These are phyloP conservation scores for Boletellus emodensis DNA, from an alignment of 768 basidiomycete species.

Conservation along the genomic window DNA sequence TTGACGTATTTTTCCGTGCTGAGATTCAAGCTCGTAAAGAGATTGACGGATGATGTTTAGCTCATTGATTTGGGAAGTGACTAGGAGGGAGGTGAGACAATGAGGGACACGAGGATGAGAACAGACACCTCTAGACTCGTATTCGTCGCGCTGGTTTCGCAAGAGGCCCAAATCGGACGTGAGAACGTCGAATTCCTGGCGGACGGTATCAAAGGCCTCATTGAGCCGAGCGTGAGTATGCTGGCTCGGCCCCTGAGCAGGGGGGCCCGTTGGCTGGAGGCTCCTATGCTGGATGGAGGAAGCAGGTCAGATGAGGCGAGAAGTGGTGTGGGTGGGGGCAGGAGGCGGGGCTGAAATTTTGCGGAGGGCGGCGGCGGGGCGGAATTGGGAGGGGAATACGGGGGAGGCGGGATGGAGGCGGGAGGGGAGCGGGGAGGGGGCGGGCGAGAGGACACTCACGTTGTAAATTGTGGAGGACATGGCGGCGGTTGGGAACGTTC, in stretches of 20 bases:
- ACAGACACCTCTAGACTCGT: conserved; percentile 73
- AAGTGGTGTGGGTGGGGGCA: background rate
- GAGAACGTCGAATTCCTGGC: conserved; percentile 80
- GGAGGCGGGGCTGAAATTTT: conserved; percentile 24
- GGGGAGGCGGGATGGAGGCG: background rate
- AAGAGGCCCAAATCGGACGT: conserved; percentile 61
- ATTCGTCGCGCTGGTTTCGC: conserved; percentile 82
- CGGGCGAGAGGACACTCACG: conserved; percentile 23
- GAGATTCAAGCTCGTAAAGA: conserved; percentile 87
- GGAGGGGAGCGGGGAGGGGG: background rate
- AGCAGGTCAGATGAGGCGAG: conserved; percentile 16
- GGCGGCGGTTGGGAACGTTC: conserved; percentile 34
- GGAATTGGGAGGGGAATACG: background rate
- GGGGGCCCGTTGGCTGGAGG: conserved; percentile 51
- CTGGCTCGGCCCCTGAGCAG: conserved; percentile 38
- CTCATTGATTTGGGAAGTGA: conserved; percentile 82
- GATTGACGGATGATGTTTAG: conserved; percentile 85
- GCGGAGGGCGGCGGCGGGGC: conserved; percentile 5
- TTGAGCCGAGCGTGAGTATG: conserved; percentile 50
- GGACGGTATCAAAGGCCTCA: conserved; percentile 77
- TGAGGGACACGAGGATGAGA: background rate
- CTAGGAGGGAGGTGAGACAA: conserved; percentile 35
- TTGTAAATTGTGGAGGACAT: conserved; percentile 40
- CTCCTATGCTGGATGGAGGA: conserved; percentile 42
- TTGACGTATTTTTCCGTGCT: conserved; percentile 80